Base-by-base conservation (phyloP, 2,329 filamentous ascomycete species). In the Monosporascus cannonballus region DNA sequence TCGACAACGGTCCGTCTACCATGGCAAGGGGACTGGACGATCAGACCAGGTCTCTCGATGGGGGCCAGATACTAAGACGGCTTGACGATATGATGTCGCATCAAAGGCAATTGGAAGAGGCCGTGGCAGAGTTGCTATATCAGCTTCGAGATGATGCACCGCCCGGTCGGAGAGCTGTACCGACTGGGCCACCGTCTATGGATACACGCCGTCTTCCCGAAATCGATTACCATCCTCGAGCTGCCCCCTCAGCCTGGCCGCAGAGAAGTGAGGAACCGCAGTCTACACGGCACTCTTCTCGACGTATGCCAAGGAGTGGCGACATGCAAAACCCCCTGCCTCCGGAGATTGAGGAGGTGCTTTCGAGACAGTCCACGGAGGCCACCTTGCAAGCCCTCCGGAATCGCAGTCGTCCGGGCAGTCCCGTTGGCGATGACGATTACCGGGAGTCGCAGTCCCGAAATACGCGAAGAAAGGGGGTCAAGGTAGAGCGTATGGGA, bases 61-160 rank as follows among this genome's bases (percentile, higher is more conserved):
- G 48, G 20, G 20, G 41, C 14, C 36, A 24, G 17, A 49, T 49
- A 36, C 22, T 49, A 22, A 49, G 37, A 34, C 11, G 48, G 36
- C 48, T 49, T 24, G 48, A 49, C 20, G 48, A 49, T 42, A 38
- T 49, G 48, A 49, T 49, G 20, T 49, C 39, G 5, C 48, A 49
- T n/a, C 48, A 49, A 42, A 41, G 48, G 36, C 48, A 37, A 6
- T n/a, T 49, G 5, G 48, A 49, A 22, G 48, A 49, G 22, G 30
- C 48, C 8, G 48, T 49, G 20, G 48, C 22, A 42, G 48, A 41
- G 22, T 7, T 49, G 8, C 48, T 49, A 34, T 38, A 41, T 24
- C 48, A 34, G 15, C 36, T 41, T n/a, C 46, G 30, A 22, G 30
- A 48, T 37, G n/a, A 36, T 30, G 4, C 15, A 6, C n/a, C 41